Base-by-base conservation (phyloP, 805 yeast species). In the Schwanniomyces vanrijiae region DNA sequence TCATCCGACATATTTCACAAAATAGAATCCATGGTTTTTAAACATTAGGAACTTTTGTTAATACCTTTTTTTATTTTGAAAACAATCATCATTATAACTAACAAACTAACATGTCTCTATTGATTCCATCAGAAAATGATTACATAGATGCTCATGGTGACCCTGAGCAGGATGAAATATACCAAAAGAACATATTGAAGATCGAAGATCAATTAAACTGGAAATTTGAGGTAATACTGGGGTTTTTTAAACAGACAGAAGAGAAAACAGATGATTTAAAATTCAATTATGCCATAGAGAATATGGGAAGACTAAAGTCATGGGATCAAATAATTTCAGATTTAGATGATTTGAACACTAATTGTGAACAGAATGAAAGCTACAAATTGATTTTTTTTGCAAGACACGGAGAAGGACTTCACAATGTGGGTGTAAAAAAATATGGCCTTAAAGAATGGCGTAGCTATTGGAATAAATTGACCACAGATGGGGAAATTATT, bases 341-440 rank as follows among this genome's bases (percentile, higher is more conserved):
- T 25, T 43, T 80, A 24, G 52, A 58, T 1, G 48, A 56, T 11
- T 60, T 80, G 51, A 78, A 78, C 51, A 43, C 46, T 2, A 40
- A 54, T 6, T 71, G 76, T 14, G 49, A 53, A 0, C 53, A 53
- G 0, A 71, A 76, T 49, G 82, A 66, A 28, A 43, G 49, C 25
- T 80, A 70, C 59, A 82, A 81, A 54, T 54, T 82, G 40, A 48
- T 82, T 3, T 74, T 79, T 42, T 68, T 80, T 45, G 84, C 85
- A 9, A 72, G 90, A 58, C 90, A 84, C 55, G 89, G 89, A 4
- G 87, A 84, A 60, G 89, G 89, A 0, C 77, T 65, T 57, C 90
- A 84, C 52, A 84, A 84, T 54, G 68, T 71, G 40, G 76, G 79
- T 2, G 80, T 82, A n/a, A 66, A 65, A 20, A 73, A 77, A 48